Percentiles rank a stretch among this genome's conserved stretches.
phyloP scores from a whole-genome alignment of 116 monocot species.

The Zostera marina region DNA sequence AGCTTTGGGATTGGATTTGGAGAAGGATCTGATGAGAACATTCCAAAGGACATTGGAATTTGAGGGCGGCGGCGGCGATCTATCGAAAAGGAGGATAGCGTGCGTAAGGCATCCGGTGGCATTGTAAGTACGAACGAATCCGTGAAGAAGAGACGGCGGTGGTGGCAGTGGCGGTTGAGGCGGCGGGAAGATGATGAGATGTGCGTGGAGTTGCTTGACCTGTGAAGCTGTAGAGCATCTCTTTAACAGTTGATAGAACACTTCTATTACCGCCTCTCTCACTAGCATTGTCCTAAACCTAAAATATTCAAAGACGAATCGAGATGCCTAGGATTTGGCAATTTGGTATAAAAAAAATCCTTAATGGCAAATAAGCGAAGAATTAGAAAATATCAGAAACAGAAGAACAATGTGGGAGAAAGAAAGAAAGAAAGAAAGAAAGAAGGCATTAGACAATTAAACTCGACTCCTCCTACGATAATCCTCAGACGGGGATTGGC shows the following conservation, averaged over 20 bases:
- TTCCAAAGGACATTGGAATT: slow-evolving; percentile 16
- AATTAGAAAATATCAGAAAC: too few species aligned
- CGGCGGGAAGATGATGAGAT: slow-evolving; percentile 14
- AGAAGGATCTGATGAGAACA: slow-evolving; percentile 24
- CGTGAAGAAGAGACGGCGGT: slow-evolving; percentile 9
- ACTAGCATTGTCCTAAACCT: not conserved
- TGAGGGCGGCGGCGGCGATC: slow-evolving; percentile 1
- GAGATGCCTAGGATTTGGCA: too few species aligned
- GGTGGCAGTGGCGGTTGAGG: not conserved
- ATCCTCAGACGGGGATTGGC: not conserved
- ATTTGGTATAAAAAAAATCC: too few species aligned
- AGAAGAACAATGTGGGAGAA: too few species aligned
- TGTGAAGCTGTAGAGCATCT: slow-evolving; percentile 4
- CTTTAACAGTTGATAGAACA: not conserved
- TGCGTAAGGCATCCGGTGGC: slow-evolving; percentile 7
- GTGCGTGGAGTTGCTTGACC: slow-evolving; percentile 21
- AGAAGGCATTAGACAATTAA: not conserved
- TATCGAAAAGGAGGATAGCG: slow-evolving; percentile 17
- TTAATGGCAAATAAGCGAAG: too few species aligned
- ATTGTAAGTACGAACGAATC: slow-evolving; percentile 13
- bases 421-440: not conserved
- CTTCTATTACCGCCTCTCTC: not conserved
- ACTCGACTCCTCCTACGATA: not conserved
- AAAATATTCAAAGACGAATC: too few species aligned
- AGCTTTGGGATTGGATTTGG: slow-evolving; percentile 2